Base-by-base conservation (phyloP, 768 basidiomycete species). In the Tephrocybe rancida region DNA sequence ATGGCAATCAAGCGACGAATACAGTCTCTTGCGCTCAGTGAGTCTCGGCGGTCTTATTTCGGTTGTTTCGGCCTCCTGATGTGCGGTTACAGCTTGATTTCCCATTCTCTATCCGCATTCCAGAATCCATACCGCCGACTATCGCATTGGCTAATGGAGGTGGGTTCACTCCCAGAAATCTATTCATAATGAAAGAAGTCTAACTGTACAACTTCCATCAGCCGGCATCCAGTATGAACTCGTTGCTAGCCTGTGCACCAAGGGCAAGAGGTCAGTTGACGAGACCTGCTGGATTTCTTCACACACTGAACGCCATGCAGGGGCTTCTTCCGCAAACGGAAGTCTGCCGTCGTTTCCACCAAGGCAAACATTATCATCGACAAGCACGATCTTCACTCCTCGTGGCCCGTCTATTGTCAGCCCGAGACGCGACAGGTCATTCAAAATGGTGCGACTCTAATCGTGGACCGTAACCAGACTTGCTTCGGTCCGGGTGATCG, bases 331-430 rank as follows among this genome's bases (percentile, higher is more conserved):
- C 90, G 92, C 30, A 85, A 88, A 57, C 85, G 88, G 60, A 88
- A 90, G 63, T 81, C 87, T 1, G 75, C 82, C 19, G 80, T 90
- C 38, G 70, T 84, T 26, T 83, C 86, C n/a, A 81, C 85, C 11
- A 77, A 83, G 18, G 82, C 89, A 29, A 73, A 80, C 11, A 87
- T 97, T 41, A 82, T 86, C 57, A 91, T 97, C 62, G 90, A 92
- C 76, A 97, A 96, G 69, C 94, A 96, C 64, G 95, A 96, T 59
- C 74, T 95, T 6, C 94, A 96, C 64, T 89, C 93, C 3, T 87
- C 91, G 1, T 97, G 95, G 95, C 94, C 95, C 2, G 81, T 95
- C 26, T 96, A 93, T 64, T 82, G 82, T 44, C 89, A 92, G 64
- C 81, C 82, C 10, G 90, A 93, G 62, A 79, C 78, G 29, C 87